Evolutionary conservation across 208 protist species (phyloP).

Genomic region (Wallacemonas sp.): DNA sequence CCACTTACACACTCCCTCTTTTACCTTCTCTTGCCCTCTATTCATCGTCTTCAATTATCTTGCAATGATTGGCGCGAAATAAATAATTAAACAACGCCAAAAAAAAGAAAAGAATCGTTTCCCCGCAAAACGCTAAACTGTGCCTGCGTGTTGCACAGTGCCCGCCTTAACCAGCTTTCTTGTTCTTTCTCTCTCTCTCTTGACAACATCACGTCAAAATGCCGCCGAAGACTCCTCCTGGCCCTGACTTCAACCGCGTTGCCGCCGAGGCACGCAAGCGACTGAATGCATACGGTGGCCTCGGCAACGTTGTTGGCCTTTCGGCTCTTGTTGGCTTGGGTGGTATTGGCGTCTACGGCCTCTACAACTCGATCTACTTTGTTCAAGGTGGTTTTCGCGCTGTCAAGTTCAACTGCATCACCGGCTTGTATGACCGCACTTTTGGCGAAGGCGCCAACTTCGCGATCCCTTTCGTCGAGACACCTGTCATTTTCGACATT

Average conservation of each 20-base stretch:
- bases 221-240: slow-evolving; percentile 66
- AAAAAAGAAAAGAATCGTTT: no score
- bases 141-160: no score
- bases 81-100: neutral
- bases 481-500: slow-evolving; percentile 97
- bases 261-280: slow-evolving; percentile 60
- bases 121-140: no score
- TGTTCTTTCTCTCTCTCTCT: neutral
- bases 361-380: slow-evolving; percentile 92
- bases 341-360: slow-evolving; percentile 45
- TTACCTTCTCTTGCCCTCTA: no score
- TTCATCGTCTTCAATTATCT: neutral
- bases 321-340: slow-evolving; percentile 54
- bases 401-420: slow-evolving; percentile 97
- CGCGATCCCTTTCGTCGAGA: slow-evolving; percentile 96
- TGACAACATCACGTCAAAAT: slow-evolving; percentile 13
- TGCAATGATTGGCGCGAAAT: no score
- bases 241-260: slow-evolving; percentile 77
- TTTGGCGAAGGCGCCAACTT: slow-evolving; percentile 96
- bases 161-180: no score
- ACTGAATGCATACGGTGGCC: slow-evolving; percentile 55
- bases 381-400: slow-evolving; percentile 97
- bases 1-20: no score
- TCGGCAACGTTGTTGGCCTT: slow-evolving; percentile 74
- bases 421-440: slow-evolving; percentile 92